Evolutionary conservation across 2,329 filamentous ascomycete species (phyloP).

Genomic region (Fusarium sp.): DNA sequence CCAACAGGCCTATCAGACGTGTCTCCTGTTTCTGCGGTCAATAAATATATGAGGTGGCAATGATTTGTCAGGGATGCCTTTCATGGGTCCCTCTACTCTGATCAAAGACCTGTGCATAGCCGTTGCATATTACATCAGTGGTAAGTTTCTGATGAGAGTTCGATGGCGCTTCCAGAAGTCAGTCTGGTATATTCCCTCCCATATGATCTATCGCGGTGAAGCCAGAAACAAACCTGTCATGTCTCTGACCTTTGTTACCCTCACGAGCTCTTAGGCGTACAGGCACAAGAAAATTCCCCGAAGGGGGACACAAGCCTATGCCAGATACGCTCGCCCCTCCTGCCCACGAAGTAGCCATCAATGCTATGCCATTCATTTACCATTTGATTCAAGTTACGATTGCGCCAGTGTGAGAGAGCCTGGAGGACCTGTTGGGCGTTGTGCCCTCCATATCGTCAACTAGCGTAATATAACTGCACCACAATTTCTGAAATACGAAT

Average conservation of each 20-base stretch:
- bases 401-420: slow-evolving; percentile 9
- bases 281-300: slow-evolving; percentile 52
- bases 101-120: slow-evolving; percentile 33
- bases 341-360: neutral
- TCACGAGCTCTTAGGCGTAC: slow-evolving; percentile 51
- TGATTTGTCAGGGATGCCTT: slow-evolving; percentile 1
- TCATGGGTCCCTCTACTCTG: slow-evolving; percentile 1
- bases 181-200: neutral
- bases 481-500: neutral
- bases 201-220: slow-evolving; percentile 1
- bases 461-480: neutral
- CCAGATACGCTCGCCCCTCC: slow-evolving; percentile 30
- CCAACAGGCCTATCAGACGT: slow-evolving; percentile 14
- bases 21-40: neutral
- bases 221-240: slow-evolving; percentile 35
- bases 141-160: slow-evolving; percentile 20
- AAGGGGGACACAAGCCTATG: slow-evolving; percentile 47
- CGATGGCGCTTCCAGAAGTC: slow-evolving; percentile 33
- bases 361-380: slow-evolving; percentile 8
- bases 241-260: slow-evolving; percentile 44
- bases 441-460: neutral
- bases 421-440: slow-evolving; percentile 6
- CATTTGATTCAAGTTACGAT: slow-evolving; percentile 10
- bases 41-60: slow-evolving; percentile 2
- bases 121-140: slow-evolving; percentile 29